Evolutionary conservation across 179 eudicot genomes (phyloP), one percentile per base, ranked within the genome.

Genomic region (Silene vulgaris): DNA sequence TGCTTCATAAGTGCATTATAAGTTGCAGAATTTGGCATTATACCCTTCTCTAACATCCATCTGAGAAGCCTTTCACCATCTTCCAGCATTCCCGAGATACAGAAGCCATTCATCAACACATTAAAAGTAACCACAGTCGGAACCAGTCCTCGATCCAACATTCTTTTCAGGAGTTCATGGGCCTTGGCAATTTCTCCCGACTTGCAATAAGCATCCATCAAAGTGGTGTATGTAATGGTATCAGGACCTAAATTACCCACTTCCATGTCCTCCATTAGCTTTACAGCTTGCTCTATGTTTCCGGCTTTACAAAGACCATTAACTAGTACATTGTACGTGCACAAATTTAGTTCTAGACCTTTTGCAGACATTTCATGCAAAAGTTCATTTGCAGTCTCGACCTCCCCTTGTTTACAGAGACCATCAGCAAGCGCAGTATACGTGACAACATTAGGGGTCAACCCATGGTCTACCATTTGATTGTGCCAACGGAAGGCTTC

Each of bases 131-230:
- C 97, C 69, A 89, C 75, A 54, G 90, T 90, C 59, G 98, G 98
- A 80, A 84, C 86, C 77, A 90, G 66, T 50, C 96, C 96, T 81
- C 76, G 85, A 74, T 89, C 84, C 73, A 94, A 83, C 98, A 94
- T 94, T 74, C 81, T 83, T 62, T 81, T 81, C 52, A 94, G 87
- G 40, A 94, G 91, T 76, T 86, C 87, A 74, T 90, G 92, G 71
- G 96, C 97, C 87, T 71, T 83, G 57, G 57, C 79, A 77, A 92
- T 87, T 83, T 87, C 87, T 74, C 95, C 96, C 0, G 85, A 85
- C 79, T 92, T 94, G 79, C 94, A 90, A 84, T 94, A 89, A 71
- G 98, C 89, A 86, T 92, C 98, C 89, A 94, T 92, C 74, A 94
- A 78, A 76, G 95, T 92, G 69, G 97, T 94, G 79, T 89, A 94